Percentiles rank a stretch among this genome's conserved stretches.
phyloP scores from a whole-genome alignment of 768 basidiomycete species.

The Termitomyces sp. region DNA sequence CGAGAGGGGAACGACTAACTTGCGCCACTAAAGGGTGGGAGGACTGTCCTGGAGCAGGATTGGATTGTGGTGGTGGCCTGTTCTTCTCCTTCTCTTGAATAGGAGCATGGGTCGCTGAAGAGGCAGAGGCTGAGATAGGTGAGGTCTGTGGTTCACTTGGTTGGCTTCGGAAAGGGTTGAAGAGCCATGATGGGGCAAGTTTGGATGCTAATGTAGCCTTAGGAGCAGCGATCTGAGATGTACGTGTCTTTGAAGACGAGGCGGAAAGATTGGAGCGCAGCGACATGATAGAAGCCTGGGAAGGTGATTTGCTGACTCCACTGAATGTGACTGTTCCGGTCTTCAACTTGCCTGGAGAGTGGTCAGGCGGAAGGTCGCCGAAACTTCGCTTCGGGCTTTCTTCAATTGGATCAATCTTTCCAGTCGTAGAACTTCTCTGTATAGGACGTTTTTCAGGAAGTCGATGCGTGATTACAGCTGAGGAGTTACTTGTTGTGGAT shows the following conservation, averaged over 20 bases:
- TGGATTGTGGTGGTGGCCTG: constrained; percentile 7
- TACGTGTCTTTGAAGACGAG: constrained; percentile 30
- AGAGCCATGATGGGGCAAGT: constrained; percentile 72
- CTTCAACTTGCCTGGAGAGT: constrained; percentile 18
- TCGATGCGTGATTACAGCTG: constrained; percentile 29
- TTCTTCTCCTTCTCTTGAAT: background rate
- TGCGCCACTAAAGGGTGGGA: constrained; percentile 30
- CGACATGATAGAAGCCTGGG: constrained; percentile 62
- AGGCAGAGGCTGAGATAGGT: constrained; percentile 45
- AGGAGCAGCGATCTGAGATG: constrained; percentile 21
- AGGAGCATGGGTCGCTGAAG: constrained; percentile 22
- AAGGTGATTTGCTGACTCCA: constrained; percentile 54
- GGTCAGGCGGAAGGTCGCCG: constrained; percentile 47
- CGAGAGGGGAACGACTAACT: constrained; percentile 27
- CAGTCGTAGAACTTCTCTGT: constrained; percentile 44
- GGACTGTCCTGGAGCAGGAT: constrained; percentile 12
- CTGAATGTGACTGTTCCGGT: constrained; percentile 18
- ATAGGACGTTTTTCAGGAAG: constrained; percentile 37
- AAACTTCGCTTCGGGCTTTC: constrained; percentile 56
- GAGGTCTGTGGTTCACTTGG: constrained; percentile 61
- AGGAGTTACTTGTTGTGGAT: constrained; percentile 29
- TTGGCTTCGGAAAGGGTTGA: constrained; percentile 66
- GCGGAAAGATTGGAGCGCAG: constrained; percentile 44
- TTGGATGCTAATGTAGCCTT: constrained; percentile 47
- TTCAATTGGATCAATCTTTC: constrained; percentile 59